Conservation (phyloP, 441 rosid genomes). For the Daphne laureola region DNA sequence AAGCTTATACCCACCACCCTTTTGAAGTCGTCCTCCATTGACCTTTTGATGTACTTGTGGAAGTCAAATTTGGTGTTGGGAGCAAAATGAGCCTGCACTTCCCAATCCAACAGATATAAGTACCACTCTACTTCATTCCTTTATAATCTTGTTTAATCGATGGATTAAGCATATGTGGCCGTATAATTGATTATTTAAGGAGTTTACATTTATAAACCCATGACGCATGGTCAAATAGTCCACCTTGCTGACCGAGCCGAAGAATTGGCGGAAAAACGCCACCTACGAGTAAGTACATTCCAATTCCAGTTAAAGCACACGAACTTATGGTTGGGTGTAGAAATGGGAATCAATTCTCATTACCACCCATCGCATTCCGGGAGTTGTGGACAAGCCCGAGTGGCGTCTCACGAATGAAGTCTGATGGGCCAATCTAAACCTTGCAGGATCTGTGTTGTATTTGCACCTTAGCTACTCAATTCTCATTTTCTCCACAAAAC, state of each 20-base stretch:
- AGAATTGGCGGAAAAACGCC: conserved; percentile 59
- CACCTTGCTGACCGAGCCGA: conserved; percentile 47
- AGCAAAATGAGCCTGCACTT: conserved; percentile 50
- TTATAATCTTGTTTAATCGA: too few relatives aligned
- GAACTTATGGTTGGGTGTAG: neutral
- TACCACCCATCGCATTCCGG: conserved; percentile 49
- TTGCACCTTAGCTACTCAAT: neutral
- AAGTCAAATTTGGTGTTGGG: conserved; percentile 47
- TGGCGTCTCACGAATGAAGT: conserved; percentile 58
- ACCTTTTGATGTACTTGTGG: conserved; percentile 55
- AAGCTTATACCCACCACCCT: conserved; percentile 60
- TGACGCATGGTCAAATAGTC: conserved; percentile 56
- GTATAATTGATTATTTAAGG: too few relatives aligned
- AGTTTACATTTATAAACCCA: conserved; percentile 53
- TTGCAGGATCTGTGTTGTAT: conserved; percentile 32
- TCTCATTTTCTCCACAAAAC: neutral
- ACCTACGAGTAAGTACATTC: conserved; percentile 24
- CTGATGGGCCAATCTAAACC: conserved; percentile 48
- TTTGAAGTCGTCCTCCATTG: conserved; percentile 67
- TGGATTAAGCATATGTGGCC: too few relatives aligned
- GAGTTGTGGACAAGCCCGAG: conserved; percentile 30
- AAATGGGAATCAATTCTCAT: conserved; percentile 1
- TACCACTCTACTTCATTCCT: too few relatives aligned
- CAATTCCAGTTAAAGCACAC: too few relatives aligned
- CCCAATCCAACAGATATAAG: too few relatives aligned